A percentile compares a stretch with the other conserved stretches of the same genome.
These are phyloP conservation scores for Aschersonia sp. DNA, from an alignment of 2,329 filamentous ascomycete genomes.

Conservation along the genomic window DNA sequence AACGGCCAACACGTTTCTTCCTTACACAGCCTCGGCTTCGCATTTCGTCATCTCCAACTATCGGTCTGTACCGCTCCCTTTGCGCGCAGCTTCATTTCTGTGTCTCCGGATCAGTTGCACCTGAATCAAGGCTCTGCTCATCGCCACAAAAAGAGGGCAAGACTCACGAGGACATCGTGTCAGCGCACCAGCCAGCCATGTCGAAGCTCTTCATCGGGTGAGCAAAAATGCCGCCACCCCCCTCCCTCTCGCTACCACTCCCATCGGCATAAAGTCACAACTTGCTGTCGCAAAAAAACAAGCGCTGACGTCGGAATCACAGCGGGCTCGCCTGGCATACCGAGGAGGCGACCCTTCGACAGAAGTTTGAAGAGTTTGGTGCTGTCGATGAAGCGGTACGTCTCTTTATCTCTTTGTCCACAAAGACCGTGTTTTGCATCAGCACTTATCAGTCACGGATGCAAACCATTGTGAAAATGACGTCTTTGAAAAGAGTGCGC, in stretches of 20 bases:
- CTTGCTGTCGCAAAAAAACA: not conserved
- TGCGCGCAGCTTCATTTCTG: not conserved
- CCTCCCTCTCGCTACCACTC: slow-evolving; percentile 9
- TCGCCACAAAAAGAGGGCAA: slow-evolving; percentile 1
- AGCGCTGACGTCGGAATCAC: no score
- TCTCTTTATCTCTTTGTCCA: no score
- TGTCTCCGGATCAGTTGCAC: not conserved
- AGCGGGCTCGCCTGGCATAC: no score
- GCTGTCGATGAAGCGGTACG: no score
- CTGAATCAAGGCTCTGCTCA: not conserved
- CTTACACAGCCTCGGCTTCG: not conserved
- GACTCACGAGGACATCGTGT: not conserved
- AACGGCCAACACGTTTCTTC: not conserved
- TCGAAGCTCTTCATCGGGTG: slow-evolving; percentile 94
- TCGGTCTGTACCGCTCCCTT: not conserved
- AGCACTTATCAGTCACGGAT: no score
- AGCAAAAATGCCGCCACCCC: slow-evolving; percentile 17
- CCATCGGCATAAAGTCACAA: not conserved
- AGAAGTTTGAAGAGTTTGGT: no score
- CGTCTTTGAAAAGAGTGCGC: no score
- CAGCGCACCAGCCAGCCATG: slow-evolving; percentile 37
- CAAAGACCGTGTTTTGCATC: no score
- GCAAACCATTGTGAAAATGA: no score
- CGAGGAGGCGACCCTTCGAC: no score
- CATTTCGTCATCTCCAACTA: not conserved